Base-by-base conservation (phyloP, 2,329 filamentous ascomycete genomes). In the Diaporthe eres region DNA sequence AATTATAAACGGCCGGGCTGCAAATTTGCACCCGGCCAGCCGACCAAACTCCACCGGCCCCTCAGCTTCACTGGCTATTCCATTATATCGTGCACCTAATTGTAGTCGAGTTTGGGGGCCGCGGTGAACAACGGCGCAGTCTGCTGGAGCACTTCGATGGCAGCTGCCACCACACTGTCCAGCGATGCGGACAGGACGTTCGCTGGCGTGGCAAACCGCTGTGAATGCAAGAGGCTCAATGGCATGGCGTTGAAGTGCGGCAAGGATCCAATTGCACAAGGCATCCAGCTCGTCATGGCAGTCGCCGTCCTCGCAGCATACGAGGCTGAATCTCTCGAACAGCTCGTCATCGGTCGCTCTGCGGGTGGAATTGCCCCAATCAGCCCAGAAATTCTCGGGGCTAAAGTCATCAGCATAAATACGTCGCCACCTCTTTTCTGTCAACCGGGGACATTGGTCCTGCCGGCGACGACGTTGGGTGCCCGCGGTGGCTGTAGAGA, bases 11-110 rank as follows among this genome's bases (percentile, higher is more conserved):
- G 58, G 58, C 58, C 58, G 58, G 58, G 22, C 37, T 61, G 58
- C 58, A 61, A 61, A 61, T 42, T 61, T 61, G 58, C 37, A 61
- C 3, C 58, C 58, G 58, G 37, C 8, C 34, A 55, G 15, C 53
- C 25, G 53, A 5, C 13, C n/a, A 19, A 28, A 28, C 51, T 25
- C 51, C 51, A 55, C 51, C 1, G 19, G 4, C 4, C 5, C 34
- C 3, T 37, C 10, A 15, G 31, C 34, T 39, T n/a, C 19, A 13
- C 42, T 15, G 2, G 6, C 2, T n/a, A 15, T 3, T 15, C 0
- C 2, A 8, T 6, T 8, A n/a, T 12, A 60, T 13, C 13, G 0
- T 25, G n/a, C 7, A 17, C 25, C 7, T 39, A 2, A 25, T 60
- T n/a, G 19, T 37, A 8, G 3, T 25, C 13, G n/a, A 53, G 12